Conservation (phyloP, 2,329 filamentous ascomycete genomes). For the Colletotrichum limetticola region DNA sequence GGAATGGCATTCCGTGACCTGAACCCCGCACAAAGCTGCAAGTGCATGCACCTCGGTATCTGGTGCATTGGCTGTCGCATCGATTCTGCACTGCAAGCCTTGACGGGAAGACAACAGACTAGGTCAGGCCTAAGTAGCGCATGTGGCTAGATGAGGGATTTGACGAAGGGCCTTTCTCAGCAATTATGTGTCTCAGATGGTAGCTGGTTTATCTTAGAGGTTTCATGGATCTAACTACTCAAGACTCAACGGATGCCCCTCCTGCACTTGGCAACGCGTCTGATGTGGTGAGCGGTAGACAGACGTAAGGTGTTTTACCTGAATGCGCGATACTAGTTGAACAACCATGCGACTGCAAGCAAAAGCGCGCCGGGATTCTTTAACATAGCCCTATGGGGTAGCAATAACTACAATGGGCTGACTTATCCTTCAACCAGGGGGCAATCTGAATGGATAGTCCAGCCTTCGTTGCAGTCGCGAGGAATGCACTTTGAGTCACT, state of each 20-base stretch:
- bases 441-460: too few species aligned
- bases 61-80: not conserved
- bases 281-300: too few species aligned
- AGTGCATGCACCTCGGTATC: not conserved
- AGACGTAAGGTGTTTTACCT: too few species aligned
- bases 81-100: not conserved
- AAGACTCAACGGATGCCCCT: not conserved
- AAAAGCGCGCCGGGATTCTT: too few species aligned
- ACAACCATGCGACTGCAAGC: too few species aligned
- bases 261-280: not conserved
- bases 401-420: too few species aligned
- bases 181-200: not conserved
- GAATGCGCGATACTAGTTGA: too few species aligned
- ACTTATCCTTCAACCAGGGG: too few species aligned
- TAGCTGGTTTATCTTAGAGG: not conserved
- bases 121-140: too few species aligned
- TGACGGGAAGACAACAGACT: too few species aligned
- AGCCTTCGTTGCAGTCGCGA: too few species aligned
- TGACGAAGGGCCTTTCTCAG: not conserved
- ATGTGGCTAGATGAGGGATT: not conserved
- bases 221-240: not conserved
- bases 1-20: not conserved
- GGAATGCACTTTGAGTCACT: not conserved
- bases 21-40: not conserved
- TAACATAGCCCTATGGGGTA: too few species aligned